phyloP scores from a whole-genome alignment of 345 rosid genomes.

The Hypericum perforatum region DNA sequence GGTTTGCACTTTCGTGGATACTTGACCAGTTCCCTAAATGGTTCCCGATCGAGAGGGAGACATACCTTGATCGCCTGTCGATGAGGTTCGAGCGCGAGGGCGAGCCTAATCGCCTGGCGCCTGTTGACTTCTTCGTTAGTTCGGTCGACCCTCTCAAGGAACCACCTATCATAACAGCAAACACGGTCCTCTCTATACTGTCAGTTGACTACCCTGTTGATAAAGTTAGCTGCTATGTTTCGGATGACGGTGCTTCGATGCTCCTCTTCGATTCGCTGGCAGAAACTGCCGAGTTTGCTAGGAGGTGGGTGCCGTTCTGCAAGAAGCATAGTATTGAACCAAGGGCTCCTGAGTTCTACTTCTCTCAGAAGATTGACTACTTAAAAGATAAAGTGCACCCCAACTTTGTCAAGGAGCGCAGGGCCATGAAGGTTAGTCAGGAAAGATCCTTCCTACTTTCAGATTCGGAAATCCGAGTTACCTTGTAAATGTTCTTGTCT shows the following conservation, averaged over 20 bases:
- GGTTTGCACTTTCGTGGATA: slow-evolving; percentile 97
- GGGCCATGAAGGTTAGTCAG: slow-evolving; percentile 99
- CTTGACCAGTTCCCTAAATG: slow-evolving; percentile 98
- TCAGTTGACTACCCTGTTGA: slow-evolving; percentile 77
- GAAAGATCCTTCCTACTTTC: background rate
- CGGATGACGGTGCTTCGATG: slow-evolving; percentile 98
- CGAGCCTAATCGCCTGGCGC: slow-evolving; percentile 60
- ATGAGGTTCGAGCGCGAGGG: slow-evolving; percentile 81
- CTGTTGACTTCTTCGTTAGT: slow-evolving; percentile 83
- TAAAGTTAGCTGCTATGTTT: slow-evolving; percentile 85
- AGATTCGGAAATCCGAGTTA: background rate
- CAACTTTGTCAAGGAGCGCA: slow-evolving; percentile 86
- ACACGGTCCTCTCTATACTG: slow-evolving; percentile 78
- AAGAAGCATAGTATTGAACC: slow-evolving; percentile 83
- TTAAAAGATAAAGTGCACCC: slow-evolving; percentile 91
- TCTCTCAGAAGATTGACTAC: slow-evolving; percentile 87
- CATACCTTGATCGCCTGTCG: slow-evolving; percentile 83
- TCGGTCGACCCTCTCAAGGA: slow-evolving; percentile 98
- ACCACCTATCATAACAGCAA: slow-evolving; percentile 94
- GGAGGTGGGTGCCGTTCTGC: slow-evolving; percentile 97
- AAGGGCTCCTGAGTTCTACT: slow-evolving; percentile 88
- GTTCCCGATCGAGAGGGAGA: slow-evolving; percentile 80
- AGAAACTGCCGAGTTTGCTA: slow-evolving; percentile 89
- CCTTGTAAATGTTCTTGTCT: background rate
- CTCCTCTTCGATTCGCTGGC: slow-evolving; percentile 74